phyloP scores from a whole-genome alignment of 1,284 basidiomycete species.

The Schizopora paradoxa region DNA sequence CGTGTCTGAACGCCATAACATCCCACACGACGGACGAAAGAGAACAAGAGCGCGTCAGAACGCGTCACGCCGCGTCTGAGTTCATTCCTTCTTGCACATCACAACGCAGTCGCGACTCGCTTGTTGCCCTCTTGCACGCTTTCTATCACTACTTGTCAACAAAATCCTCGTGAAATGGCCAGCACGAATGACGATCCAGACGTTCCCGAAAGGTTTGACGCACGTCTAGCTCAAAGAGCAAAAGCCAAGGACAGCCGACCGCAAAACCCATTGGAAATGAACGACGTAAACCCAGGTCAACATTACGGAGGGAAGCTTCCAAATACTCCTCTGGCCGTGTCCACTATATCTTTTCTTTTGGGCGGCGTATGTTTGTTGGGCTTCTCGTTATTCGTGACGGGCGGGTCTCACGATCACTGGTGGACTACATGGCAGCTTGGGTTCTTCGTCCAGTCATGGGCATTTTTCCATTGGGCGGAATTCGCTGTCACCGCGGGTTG shows the following conservation, averaged over 20 bases:
- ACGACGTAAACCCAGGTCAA: conserved; percentile 35
- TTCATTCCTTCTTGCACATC: too few species aligned
- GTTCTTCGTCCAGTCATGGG: conserved; percentile 77
- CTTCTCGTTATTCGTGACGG: conserved; percentile 36
- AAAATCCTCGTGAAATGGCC: neutral
- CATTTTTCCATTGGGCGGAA: conserved; percentile 89
- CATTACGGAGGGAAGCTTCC: conserved; percentile 66
- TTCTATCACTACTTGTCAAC: conserved; percentile 19
- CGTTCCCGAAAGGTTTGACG: conserved; percentile 38
- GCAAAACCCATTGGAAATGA: conserved; percentile 47
- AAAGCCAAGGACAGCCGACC: conserved; percentile 13
- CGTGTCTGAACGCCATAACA: too few species aligned
- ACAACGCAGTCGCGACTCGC: too few species aligned
- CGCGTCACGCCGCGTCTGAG: too few species aligned
- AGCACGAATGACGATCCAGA: too few species aligned
- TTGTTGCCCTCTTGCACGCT: conserved; percentile 14
- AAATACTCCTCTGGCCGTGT: conserved; percentile 75
- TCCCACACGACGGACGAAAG: too few species aligned
- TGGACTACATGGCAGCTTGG: conserved; percentile 77
- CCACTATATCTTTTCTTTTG: conserved; percentile 70
- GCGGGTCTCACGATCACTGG: conserved; percentile 33
- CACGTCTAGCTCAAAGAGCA: conserved; percentile 42
- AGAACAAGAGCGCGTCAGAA: too few species aligned
- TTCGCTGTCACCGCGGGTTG: conserved; percentile 94
- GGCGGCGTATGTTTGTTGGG: conserved; percentile 61